Percentiles rank a stretch among this genome's conserved stretches.
Conservation (phyloP, 768 basidiomycete genomes). For the Leccinum longicurvipes region DNA sequence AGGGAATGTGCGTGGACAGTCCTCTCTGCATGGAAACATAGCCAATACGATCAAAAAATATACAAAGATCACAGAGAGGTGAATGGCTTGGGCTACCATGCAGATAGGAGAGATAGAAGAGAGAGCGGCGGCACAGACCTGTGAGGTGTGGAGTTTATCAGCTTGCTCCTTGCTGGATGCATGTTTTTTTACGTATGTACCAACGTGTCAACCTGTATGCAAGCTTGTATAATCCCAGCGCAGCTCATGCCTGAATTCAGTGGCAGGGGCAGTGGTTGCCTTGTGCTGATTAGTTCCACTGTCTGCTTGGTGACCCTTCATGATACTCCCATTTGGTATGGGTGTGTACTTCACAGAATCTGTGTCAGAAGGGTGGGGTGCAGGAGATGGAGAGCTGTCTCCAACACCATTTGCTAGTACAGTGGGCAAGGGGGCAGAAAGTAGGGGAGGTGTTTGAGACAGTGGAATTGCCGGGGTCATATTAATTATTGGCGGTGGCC, state of each 20-base stretch:
- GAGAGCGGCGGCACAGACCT: background rate
- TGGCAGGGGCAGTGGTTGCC: conserved; percentile 2
- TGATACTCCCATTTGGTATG: conserved; percentile 15
- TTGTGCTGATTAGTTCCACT: conserved; percentile 29
- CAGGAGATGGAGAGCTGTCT: conserved; percentile 33
- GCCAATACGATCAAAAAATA: background rate
- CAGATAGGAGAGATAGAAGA: background rate
- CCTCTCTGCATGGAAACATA: background rate
- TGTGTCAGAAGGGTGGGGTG: conserved; percentile 39
- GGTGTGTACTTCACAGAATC: conserved; percentile 30
- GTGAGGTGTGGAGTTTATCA: background rate
- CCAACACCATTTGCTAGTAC: conserved; percentile 34
- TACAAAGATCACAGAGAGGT: background rate
- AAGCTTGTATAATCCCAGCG: no score
- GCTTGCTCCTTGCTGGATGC: background rate
- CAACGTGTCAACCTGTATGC: background rate
- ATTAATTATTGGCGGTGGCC: conserved; percentile 33
- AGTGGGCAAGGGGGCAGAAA: conserved; percentile 24
- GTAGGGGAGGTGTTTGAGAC: conserved; percentile 36
- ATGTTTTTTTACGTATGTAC: background rate
- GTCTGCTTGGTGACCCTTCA: conserved; percentile 32
- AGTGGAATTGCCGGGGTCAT: conserved; percentile 29
- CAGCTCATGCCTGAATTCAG: no score
- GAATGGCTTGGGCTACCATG: background rate
- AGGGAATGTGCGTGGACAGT: background rate